Percentiles rank a stretch among this genome's conserved stretches.
Conservation (phyloP, 1,139 yeast genomes). For the Komagataea norvegica region DNA sequence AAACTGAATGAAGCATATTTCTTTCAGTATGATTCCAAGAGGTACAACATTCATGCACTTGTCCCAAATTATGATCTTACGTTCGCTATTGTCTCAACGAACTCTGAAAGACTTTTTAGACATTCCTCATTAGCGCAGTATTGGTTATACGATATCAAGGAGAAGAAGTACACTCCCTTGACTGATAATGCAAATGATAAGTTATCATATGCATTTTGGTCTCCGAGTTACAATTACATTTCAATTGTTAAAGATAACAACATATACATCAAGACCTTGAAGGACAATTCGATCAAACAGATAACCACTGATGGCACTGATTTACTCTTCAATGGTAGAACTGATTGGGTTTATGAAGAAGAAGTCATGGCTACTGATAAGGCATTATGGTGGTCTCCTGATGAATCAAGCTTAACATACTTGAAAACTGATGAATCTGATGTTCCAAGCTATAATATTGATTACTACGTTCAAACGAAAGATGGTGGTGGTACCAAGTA, state of each 20-base stretch:
- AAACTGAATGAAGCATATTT: constrained; percentile 37
- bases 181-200: constrained; percentile 24
- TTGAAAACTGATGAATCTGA: constrained; percentile 61
- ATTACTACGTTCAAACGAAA: constrained; percentile 48
- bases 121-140: constrained; percentile 60
- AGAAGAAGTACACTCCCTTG: constrained; percentile 41
- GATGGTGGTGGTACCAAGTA: constrained; percentile 45
- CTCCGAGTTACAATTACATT: constrained; percentile 59
- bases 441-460: constrained; percentile 61
- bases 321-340: constrained; percentile 65
- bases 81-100: constrained; percentile 32
- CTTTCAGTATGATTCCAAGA: constrained; percentile 25
- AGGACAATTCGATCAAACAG: constrained; percentile 39
- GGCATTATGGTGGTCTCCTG: constrained; percentile 78
- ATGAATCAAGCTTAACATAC: constrained; percentile 55
- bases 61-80: constrained; percentile 30
- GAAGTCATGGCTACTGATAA: constrained; percentile 60
- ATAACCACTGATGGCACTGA: constrained; percentile 63
- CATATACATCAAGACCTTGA: constrained; percentile 47
- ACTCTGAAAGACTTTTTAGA: constrained; percentile 53
- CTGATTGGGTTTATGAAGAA: constrained; percentile 93
- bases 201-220: constrained; percentile 53
- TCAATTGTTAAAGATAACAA: constrained; percentile 61
- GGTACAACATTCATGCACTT: constrained; percentile 24
- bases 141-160: constrained; percentile 48